phyloP scores from a whole-genome alignment of 352 stramenopile genomes.

The Pythium dissotocum region DNA sequence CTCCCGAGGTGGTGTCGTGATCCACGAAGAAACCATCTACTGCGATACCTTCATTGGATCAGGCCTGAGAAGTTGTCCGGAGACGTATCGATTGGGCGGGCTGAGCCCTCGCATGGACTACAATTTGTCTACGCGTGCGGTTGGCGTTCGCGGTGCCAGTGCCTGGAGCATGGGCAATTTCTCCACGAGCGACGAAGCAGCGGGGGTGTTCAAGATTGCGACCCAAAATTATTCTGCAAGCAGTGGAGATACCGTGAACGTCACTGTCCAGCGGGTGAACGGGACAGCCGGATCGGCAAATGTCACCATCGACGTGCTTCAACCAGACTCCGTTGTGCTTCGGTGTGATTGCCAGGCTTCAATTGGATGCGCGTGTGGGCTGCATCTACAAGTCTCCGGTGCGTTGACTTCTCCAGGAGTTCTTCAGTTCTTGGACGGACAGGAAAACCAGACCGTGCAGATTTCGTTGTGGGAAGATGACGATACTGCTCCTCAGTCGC shows the following conservation, averaged over 20 bases:
- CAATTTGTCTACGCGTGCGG: constrained; percentile 27
- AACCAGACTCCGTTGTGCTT: constrained; percentile 35
- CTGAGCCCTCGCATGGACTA: constrained; percentile 35
- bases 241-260: constrained; percentile 26
- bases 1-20: not conserved
- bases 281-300: constrained; percentile 36
- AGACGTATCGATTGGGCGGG: constrained; percentile 14
- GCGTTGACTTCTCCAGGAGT: constrained; percentile 19
- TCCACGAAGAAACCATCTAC: constrained; percentile 9
- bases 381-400: constrained; percentile 30
- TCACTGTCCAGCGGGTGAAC: constrained; percentile 35
- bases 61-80: constrained; percentile 14
- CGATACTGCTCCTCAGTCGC: constrained; percentile 25
- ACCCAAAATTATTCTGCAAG: constrained; percentile 20
- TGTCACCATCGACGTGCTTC: constrained; percentile 34
- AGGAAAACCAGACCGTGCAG: constrained; percentile 35
- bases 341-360: constrained; percentile 30
- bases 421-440: constrained; percentile 47
- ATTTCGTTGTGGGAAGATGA: constrained; percentile 45
- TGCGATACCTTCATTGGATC: constrained; percentile 15
- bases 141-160: constrained; percentile 35
- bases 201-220: constrained; percentile 28
- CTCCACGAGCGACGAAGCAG: constrained; percentile 23
- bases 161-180: constrained; percentile 13
- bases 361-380: constrained; percentile 36